Base-by-base conservation (phyloP, 1,284 basidiomycete species). In the Trametes hirsuta region DNA sequence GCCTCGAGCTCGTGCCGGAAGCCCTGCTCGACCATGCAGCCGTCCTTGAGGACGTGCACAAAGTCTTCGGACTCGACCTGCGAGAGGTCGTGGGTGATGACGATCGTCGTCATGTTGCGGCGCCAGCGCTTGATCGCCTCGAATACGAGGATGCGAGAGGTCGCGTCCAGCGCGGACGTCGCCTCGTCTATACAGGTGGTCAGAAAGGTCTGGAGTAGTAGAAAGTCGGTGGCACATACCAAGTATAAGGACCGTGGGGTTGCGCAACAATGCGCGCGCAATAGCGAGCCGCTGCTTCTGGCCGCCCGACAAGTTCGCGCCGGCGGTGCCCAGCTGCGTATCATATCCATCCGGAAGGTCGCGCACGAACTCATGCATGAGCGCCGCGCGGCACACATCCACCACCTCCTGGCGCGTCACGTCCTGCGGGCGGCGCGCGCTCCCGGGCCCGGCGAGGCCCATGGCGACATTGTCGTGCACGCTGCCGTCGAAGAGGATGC, bases 21-120 rank as follows among this genome's bases (percentile, higher is more conserved):
- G 1, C 97, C 97, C 69, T 95, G 90, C 72, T 98, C 92, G 40
- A 88, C 88, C n/a, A 98, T 85, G 0, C 75, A 66, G 0, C 96
- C 97, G 24, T 87, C 79, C 65, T 88, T 87, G 80, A 99, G 87
- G 4, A 98, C 90, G 72, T 98, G 98, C 14, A 97, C 91, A 67
- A 97, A 98, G 74, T 98, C 96, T 15, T 81, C 75, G 0, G 79
- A 55, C 4, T 78, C 78, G 66, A 99, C 93, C 69, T 95, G 93
- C 0, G 90, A 89, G 11, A 98, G 84, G 69, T 98, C 96, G 74
- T 98, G 97, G 0, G 96, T 98, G 76, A 98, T 97, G 61, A 98
- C 90, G 70, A 99, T 90, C 0, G 97, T 99, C 0, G 96, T 97
- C 70, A 86, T 88, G 74, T 92, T 90, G 24, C 74, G 75, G 21